phyloP scores from a whole-genome alignment of 352 stramenopile genomes.

The Pythium pyrilobum region DNA sequence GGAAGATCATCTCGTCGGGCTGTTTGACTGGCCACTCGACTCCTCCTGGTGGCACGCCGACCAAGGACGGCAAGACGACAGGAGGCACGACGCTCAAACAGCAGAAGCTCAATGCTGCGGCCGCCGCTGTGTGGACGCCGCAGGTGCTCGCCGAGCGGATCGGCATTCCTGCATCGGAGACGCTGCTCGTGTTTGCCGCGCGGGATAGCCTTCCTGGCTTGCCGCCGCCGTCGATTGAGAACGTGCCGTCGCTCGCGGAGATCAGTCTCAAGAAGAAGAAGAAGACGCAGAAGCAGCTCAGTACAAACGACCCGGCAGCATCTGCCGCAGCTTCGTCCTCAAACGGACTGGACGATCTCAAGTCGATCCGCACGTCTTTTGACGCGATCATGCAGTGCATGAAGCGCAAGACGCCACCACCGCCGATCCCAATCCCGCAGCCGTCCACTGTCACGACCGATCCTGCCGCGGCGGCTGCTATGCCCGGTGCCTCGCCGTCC shows the following conservation, averaged over 20 bases:
- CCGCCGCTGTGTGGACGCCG: constrained; percentile 33
- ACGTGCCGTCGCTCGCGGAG: constrained; percentile 41
- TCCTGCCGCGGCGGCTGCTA: not conserved
- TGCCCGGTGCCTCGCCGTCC: not conserved
- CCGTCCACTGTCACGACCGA: constrained; percentile 6
- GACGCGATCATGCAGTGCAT: constrained; percentile 84
- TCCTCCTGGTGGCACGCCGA: constrained; percentile 3
- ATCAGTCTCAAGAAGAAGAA: constrained; percentile 52
- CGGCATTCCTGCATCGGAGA: constrained; percentile 43
- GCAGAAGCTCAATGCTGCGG: constrained; percentile 30
- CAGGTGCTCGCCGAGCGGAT: constrained; percentile 55
- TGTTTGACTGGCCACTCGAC: constrained; percentile 12
- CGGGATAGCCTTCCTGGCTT: constrained; percentile 52
- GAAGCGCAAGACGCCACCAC: constrained; percentile 72
- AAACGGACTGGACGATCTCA: constrained; percentile 51
- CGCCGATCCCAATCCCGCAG: constrained; percentile 60
- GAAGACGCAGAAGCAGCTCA: constrained; percentile 26
- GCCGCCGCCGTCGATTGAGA: constrained; percentile 56
- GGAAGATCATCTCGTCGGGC: constrained; percentile 71
- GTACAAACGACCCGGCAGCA: not conserved
- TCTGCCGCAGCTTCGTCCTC: constrained; percentile 8
- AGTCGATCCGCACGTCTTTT: constrained; percentile 76
- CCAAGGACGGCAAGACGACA: constrained; percentile 33
- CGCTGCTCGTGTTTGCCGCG: constrained; percentile 50
- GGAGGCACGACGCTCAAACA: constrained; percentile 27